Conservation (phyloP, 129 eudicot species). For the Deinandra increscens region DNA sequence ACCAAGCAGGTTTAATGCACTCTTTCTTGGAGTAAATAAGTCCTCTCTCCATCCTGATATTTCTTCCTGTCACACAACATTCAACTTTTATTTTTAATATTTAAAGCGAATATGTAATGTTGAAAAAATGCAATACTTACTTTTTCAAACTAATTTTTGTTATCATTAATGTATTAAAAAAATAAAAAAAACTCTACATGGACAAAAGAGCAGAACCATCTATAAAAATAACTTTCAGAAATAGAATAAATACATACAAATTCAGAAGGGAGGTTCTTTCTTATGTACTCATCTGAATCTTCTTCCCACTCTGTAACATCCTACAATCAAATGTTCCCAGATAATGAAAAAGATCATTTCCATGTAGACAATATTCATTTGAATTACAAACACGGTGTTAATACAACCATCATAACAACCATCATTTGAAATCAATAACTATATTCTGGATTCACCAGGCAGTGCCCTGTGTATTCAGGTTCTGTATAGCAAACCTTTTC, state of each 20-base stretch:
- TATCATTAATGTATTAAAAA: not conserved
- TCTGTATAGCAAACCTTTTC: slow-evolving; percentile 46
- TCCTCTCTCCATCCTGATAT: slow-evolving; percentile 78
- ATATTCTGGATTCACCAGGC: slow-evolving; percentile 11
- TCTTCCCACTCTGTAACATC: slow-evolving; percentile 82
- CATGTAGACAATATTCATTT: no score
- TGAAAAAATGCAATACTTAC: not conserved
- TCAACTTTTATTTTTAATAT: not conserved
- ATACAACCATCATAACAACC: not conserved
- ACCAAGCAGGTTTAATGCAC: slow-evolving; percentile 77
- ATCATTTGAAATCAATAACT: not conserved
- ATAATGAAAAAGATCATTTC: slow-evolving; percentile 9
- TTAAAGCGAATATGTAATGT: not conserved
- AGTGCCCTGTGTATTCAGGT: slow-evolving; percentile 7
- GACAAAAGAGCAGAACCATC: not conserved
- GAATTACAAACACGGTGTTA: no score
- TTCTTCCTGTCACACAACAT: slow-evolving; percentile 58
- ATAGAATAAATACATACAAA: slow-evolving; percentile 35
- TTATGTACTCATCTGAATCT: slow-evolving; percentile 72
- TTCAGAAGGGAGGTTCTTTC: slow-evolving; percentile 76
- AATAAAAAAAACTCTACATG: not conserved
- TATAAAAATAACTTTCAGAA: slow-evolving; percentile 1
- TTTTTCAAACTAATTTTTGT: not conserved
- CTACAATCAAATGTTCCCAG: slow-evolving; percentile 34
- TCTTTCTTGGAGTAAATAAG: slow-evolving; percentile 73